Evolutionary conservation across 352 stramenopile genomes (phyloP).

Genomic region (Globisporangium rhizosaccharum): DNA sequence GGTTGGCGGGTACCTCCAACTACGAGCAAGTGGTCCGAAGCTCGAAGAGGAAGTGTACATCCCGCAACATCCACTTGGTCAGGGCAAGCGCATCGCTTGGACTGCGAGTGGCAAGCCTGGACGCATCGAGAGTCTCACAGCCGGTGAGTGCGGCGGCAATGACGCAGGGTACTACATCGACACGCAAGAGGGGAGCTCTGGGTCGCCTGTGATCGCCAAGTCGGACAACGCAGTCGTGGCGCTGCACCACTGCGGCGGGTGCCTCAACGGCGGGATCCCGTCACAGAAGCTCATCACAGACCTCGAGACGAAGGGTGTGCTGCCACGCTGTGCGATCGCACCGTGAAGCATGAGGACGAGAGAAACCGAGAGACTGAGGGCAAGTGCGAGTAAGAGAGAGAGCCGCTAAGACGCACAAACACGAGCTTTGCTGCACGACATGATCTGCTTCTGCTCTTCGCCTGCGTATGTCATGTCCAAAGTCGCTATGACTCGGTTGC

Average conservation of each 20-base stretch:
- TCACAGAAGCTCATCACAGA: constrained; percentile 43
- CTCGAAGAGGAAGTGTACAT: constrained; percentile 39
- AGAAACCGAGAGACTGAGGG: no score
- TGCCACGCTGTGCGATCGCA: constrained; percentile 32
- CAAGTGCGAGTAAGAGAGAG: no score
- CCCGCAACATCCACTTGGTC: constrained; percentile 32
- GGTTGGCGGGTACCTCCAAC: constrained; percentile 29
- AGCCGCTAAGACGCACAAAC: no score
- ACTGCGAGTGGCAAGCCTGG: constrained; percentile 19
- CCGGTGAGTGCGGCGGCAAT: constrained; percentile 35
- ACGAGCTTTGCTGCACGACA: no score
- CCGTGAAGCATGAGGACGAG: not conserved
- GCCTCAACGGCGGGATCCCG: constrained; percentile 59
- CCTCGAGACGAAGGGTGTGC: constrained; percentile 28
- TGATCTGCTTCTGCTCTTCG: no score
- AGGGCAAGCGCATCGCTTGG: constrained; percentile 32
- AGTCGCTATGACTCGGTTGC: no score
- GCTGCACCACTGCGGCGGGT: constrained; percentile 73
- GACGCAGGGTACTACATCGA: constrained; percentile 74
- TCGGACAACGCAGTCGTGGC: constrained; percentile 64
- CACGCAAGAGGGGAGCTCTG: constrained; percentile 66
- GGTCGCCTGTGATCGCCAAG: constrained; percentile 48
- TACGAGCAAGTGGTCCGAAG: constrained; percentile 23
- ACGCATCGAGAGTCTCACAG: constrained; percentile 25
- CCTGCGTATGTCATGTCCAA: no score